Evolutionary conservation across 2,329 filamentous ascomycete genomes (phyloP).

Genomic region (Aspergillus ruber): DNA sequence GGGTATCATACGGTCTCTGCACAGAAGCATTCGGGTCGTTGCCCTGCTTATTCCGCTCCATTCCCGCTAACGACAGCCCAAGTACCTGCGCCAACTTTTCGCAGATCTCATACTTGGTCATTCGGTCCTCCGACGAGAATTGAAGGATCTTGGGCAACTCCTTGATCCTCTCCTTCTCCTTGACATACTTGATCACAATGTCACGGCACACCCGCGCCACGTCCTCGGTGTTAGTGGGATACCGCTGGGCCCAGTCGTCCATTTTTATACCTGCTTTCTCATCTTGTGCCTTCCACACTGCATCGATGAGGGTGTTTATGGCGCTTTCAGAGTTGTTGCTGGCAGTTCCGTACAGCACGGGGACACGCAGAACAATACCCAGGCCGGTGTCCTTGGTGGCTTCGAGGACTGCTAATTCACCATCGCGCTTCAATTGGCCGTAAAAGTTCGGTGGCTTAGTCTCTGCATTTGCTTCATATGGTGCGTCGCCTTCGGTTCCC

Average conservation of each 20-base stretch:
- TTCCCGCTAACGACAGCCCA: conserved; percentile 61
- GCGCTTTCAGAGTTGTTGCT: conserved; percentile 69
- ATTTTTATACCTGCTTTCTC: conserved; percentile 59
- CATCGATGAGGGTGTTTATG: conserved; percentile 72
- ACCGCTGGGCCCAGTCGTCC: conserved; percentile 80
- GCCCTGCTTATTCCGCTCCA: conserved; percentile 61
- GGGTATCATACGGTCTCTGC: conserved; percentile 79
- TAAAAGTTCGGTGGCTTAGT: conserved; percentile 74
- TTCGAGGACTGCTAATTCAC: conserved; percentile 63
- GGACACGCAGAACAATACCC: conserved; percentile 69
- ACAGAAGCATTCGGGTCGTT: conserved; percentile 66
- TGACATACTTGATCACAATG: conserved; percentile 62
- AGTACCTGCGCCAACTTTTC: conserved; percentile 71
- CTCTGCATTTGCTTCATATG: conserved; percentile 61
- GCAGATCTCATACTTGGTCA: conserved; percentile 88
- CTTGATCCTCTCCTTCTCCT: conserved; percentile 41
- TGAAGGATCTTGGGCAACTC: conserved; percentile 66
- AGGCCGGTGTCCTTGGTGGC: conserved; percentile 49
- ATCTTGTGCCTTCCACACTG: conserved; percentile 66
- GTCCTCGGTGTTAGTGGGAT: conserved; percentile 85
- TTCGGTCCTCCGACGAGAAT: conserved; percentile 77
- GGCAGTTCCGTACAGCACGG: conserved; percentile 75
- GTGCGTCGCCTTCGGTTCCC: conserved; percentile 73
- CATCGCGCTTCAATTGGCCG: conserved; percentile 65
- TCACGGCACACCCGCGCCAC: conserved; percentile 73